Conservation (phyloP, 306 rosid species). For the Sechiopsis laciniata region DNA sequence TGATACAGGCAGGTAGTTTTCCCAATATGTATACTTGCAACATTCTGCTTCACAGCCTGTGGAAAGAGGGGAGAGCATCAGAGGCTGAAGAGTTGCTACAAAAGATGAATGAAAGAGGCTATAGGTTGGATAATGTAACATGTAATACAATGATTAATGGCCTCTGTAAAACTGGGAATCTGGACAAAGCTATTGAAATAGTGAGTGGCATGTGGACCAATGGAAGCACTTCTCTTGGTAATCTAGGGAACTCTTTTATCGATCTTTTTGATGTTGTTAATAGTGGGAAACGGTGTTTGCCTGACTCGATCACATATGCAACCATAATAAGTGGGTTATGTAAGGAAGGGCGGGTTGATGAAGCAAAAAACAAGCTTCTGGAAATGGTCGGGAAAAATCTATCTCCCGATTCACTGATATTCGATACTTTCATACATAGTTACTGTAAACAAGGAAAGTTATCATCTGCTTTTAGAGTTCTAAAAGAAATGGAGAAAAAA, state of each 20-base stretch:
- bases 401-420: constrained; percentile 67
- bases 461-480: constrained; percentile 82
- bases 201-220: constrained; percentile 77
- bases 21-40: constrained; percentile 86
- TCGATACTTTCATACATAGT: constrained; percentile 50
- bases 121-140: constrained; percentile 64
- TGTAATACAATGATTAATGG: constrained; percentile 82
- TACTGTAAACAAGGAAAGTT: constrained; percentile 79
- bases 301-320: constrained; percentile 73
- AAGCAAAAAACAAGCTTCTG: constrained; percentile 71
- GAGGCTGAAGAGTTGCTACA: constrained; percentile 78
- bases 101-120: constrained; percentile 68
- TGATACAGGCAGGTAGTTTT: constrained; percentile 50
- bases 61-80: constrained; percentile 71
- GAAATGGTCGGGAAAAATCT: constrained; percentile 76
- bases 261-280: constrained; percentile 46
- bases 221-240: constrained; percentile 59
- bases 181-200: constrained; percentile 79
- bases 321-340: constrained; percentile 68
- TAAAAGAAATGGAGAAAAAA: constrained; percentile 93
- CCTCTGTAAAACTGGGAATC: constrained; percentile 65
- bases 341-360: constrained; percentile 75
- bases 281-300: constrained; percentile 49
- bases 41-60: constrained; percentile 73
- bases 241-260: constrained; percentile 47